Conservation (phyloP, 139 green algal species). For the Chlamydomonas asymmetrica region DNA sequence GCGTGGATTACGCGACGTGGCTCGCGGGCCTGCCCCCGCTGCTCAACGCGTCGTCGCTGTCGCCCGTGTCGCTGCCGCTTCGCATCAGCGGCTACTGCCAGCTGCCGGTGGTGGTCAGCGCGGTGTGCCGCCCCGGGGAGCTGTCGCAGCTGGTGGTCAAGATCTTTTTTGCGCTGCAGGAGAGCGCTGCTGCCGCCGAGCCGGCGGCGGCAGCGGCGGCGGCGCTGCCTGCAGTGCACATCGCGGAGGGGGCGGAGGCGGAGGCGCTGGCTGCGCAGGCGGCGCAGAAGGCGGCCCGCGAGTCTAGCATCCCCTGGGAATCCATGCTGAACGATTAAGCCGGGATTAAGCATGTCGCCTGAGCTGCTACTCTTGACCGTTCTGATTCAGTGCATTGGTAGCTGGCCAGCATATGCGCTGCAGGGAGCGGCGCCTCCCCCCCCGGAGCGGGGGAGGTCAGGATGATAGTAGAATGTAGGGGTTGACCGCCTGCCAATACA, state of each 20-base stretch:
- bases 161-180: slow-evolving; percentile 5
- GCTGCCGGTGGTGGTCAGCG: slow-evolving; percentile 12
- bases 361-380: too few relatives aligned
- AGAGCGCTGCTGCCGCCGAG: not conserved
- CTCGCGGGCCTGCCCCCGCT: slow-evolving; percentile 20
- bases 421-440: too few relatives aligned
- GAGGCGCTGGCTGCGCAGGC: not conserved
- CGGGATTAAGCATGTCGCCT: too few relatives aligned
- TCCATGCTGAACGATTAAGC: slow-evolving; percentile 5
- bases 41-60: slow-evolving; percentile 35
- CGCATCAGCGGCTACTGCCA: slow-evolving; percentile 19
- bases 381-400: too few relatives aligned
- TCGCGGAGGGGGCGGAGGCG: too few relatives aligned
- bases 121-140: not conserved
- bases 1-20: slow-evolving; percentile 25
- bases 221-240: not conserved
- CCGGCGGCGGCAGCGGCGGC: too few relatives aligned
- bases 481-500: too few relatives aligned
- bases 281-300: not conserved
- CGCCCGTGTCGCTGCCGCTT: slow-evolving; percentile 34
- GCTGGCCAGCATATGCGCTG: too few relatives aligned
- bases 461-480: too few relatives aligned
- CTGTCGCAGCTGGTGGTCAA: not conserved
- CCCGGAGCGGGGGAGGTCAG: too few relatives aligned
- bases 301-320: slow-evolving; percentile 12